Base-by-base conservation (phyloP, 768 basidiomycete genomes). In the Russula dissimulans region DNA sequence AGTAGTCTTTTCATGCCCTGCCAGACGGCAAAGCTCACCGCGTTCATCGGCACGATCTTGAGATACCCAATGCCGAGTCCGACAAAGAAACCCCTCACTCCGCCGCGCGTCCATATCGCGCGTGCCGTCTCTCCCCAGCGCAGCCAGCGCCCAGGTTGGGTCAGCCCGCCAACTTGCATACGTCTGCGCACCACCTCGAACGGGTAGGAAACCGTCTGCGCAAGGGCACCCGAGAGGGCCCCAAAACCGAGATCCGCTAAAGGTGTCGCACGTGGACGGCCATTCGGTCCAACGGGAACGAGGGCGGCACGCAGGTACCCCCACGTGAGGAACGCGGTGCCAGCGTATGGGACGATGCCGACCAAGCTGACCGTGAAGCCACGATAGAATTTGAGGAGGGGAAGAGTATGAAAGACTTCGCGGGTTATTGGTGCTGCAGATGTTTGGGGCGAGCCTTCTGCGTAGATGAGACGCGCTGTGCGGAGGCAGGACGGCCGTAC, bases 341-440 rank as follows among this genome's bases (percentile, higher is more conserved):
- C 95, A 3, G 94, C 92, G 67, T 98, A 97, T 5, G 95, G 95
- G 36, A 98, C 77, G 81, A 97, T 98, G 47, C 97, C 95, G 12
- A 83, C 72, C 42, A 98, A 73, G 22, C 94, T 94, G 32, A 97
- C 92, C 7, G 86, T 85, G 74, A 98, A 97, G n/a, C 97, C 95
- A 22, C 97, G 89, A 70, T 98, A 99, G 74, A 98, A 93, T 68
- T 95, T 91, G 57, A 94, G 79, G 54, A 91, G 70, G 15, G 89
- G 88, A 67, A 88, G 82, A 12, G 80, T 80, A 46, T 80, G 74
- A 66, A 94, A 79, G 53, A 63, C 69, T 60, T 60, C 70, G 62
- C 50, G 57, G 48, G 69, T 61, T 12, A 68, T 42, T 0, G 70
- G 42, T 15, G 66, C 36, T 9, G 67, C 11, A 2, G 76, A 59